Evolutionary conservation across 192 early-diverging fungal genomes (phyloP).

Genomic region (Martensiomyces pterosporus): DNA sequence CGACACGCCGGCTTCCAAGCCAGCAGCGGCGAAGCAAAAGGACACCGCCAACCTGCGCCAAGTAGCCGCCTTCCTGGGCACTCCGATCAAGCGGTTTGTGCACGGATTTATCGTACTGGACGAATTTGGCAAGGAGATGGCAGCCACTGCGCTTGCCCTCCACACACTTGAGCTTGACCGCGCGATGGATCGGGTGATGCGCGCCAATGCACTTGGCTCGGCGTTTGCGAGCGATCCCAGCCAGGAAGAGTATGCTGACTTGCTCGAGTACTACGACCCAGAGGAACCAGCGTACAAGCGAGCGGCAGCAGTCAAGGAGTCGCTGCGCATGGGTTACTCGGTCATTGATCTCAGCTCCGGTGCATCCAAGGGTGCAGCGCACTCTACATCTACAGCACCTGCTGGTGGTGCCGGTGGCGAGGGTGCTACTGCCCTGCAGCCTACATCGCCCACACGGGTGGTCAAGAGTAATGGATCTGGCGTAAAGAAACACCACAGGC

Average conservation of each 20-base stretch:
- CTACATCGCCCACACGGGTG: no score
- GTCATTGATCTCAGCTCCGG: slow-evolving; percentile 18
- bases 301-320: slow-evolving; percentile 9
- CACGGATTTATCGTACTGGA: slow-evolving; percentile 58
- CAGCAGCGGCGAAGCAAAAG: not conserved
- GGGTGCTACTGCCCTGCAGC: no score
- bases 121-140: slow-evolving; percentile 63
- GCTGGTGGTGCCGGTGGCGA: no score
- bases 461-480: no score
- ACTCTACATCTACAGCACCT: no score
- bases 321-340: not conserved
- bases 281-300: slow-evolving; percentile 26
- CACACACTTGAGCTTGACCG: slow-evolving; percentile 43
- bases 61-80: slow-evolving; percentile 24
- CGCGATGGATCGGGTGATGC: slow-evolving; percentile 9
- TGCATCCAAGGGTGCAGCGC: no score
- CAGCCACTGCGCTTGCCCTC: slow-evolving; percentile 52
- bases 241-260: slow-evolving; percentile 31
- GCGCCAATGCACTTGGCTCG: not conserved
- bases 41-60: slow-evolving; percentile 1
- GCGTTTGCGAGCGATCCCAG: not conserved
- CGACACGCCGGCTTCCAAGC: no score
- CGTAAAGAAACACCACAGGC: no score
- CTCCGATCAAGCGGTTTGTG: slow-evolving; percentile 53
- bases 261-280: slow-evolving; percentile 42